Conservation (phyloP, 352 stramenopile genomes). For the Phytophthora multivora region DNA sequence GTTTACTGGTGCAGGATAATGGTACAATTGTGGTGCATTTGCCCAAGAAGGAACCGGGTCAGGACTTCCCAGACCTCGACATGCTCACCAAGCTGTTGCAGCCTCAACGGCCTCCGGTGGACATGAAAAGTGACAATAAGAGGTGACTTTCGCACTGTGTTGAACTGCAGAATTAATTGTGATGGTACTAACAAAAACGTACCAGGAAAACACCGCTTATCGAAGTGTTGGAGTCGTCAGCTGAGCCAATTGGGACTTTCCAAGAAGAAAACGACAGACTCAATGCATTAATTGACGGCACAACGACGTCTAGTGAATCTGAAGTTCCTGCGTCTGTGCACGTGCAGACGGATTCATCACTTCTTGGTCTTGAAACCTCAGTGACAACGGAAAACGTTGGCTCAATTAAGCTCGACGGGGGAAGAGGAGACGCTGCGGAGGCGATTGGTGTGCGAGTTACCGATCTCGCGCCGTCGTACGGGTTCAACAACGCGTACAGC, state of each 20-base stretch:
- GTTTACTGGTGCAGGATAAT: constrained; percentile 71
- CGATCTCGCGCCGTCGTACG: constrained; percentile 82
- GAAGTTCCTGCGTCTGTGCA: neutral
- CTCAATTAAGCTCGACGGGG: constrained; percentile 20
- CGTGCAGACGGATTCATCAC: constrained; percentile 39
- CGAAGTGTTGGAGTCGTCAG: constrained; percentile 73
- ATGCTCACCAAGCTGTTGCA: constrained; percentile 92
- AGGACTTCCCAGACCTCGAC: constrained; percentile 92
- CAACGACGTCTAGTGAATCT: neutral
- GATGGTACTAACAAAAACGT: neutral
- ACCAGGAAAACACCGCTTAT: constrained; percentile 68
- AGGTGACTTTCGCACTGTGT: constrained; percentile 29
- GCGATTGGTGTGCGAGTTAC: constrained; percentile 43
- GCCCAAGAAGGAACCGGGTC: constrained; percentile 86
- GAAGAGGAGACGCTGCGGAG: constrained; percentile 1
- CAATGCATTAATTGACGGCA: constrained; percentile 31
- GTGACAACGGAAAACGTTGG: constrained; percentile 4
- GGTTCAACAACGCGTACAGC: constrained; percentile 94
- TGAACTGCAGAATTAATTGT: neutral
- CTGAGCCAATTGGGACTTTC: constrained; percentile 21
- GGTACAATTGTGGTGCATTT: constrained; percentile 93
- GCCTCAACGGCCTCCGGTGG: constrained; percentile 50
- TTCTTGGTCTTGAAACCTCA: constrained; percentile 56
- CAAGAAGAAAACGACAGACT: constrained; percentile 31
- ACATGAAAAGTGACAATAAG: constrained; percentile 36